Percentiles rank a stretch among this genome's conserved stretches.
Evolutionary conservation across 2,329 filamentous ascomycete species (phyloP).

Genomic region (Ascochyta rabiei): DNA sequence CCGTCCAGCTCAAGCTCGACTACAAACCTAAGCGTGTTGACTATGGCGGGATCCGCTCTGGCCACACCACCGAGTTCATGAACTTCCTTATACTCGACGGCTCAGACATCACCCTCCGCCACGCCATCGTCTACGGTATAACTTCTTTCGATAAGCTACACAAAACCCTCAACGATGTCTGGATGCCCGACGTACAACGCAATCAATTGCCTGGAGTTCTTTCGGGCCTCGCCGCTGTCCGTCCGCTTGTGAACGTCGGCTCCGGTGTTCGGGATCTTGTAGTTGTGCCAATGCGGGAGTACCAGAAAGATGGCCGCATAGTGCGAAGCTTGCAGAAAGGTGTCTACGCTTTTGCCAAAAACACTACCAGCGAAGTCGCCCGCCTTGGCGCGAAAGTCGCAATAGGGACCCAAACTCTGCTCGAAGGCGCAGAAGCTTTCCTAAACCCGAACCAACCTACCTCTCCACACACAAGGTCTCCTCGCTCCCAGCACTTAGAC

Average conservation of each 20-base stretch:
- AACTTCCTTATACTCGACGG: slow-evolving; percentile 95
- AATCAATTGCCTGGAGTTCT: slow-evolving; percentile 90
- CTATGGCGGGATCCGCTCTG: slow-evolving; percentile 88
- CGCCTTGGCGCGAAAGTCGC: slow-evolving; percentile 93
- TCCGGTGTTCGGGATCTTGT: slow-evolving; percentile 85
- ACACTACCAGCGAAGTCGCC: slow-evolving; percentile 91
- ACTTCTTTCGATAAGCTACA: slow-evolving; percentile 89
- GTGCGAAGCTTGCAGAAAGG: slow-evolving; percentile 93
- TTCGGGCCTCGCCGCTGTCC: slow-evolving; percentile 86
- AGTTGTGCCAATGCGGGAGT: slow-evolving; percentile 88
- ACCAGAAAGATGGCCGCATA: slow-evolving; percentile 90
- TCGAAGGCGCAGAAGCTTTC: slow-evolving; percentile 86
- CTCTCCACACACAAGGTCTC: slow-evolving; percentile 37
- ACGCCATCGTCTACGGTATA: slow-evolving; percentile 91
- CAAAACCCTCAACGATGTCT: slow-evolving; percentile 90
- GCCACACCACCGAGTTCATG: slow-evolving; percentile 97
- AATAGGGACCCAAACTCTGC: slow-evolving; percentile 90
- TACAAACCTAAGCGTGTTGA: slow-evolving; percentile 99
- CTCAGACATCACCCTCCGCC: slow-evolving; percentile 82
- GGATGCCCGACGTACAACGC: slow-evolving; percentile 89
- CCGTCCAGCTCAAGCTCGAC: slow-evolving; percentile 83
- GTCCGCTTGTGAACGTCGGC: slow-evolving; percentile 88
- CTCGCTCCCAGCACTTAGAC: slow-evolving; percentile 35
- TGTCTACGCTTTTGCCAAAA: slow-evolving; percentile 85
- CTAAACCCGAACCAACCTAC: slow-evolving; percentile 55